A percentile compares a stretch with the other conserved stretches of the same genome.
These are phyloP conservation scores for Dorcoceras hygrometricum DNA, from an alignment of 257 asterid species.

Conservation along the genomic window DNA sequence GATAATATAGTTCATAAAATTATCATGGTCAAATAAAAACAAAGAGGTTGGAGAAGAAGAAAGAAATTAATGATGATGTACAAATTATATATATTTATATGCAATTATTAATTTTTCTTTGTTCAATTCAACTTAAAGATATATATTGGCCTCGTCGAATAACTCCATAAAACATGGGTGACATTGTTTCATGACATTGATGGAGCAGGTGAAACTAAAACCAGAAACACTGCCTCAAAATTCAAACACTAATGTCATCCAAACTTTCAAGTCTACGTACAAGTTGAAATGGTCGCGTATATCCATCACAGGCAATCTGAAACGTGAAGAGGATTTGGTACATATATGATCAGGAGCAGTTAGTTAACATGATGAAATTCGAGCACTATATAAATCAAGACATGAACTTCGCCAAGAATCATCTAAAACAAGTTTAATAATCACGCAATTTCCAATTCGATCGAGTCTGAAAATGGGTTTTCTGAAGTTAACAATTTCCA, in stretches of 20 bases:
- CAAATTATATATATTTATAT: too few relatives aligned
- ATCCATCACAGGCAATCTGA: slow-evolving; percentile 22
- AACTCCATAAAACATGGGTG: slow-evolving; percentile 24
- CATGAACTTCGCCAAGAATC: slow-evolving; percentile 9
- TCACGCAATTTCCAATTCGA: neutral
- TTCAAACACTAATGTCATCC: slow-evolving; percentile 22
- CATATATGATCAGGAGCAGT: slow-evolving; percentile 40
- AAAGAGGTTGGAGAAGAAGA: too few relatives aligned
- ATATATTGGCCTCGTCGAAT: neutral
- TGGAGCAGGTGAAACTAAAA: slow-evolving; percentile 76
- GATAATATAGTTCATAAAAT: neutral
- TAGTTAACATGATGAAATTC: slow-evolving; percentile 20
- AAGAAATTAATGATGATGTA: too few relatives aligned
- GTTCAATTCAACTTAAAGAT: too few relatives aligned
- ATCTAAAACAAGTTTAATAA: neutral
- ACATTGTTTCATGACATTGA: slow-evolving; percentile 28
- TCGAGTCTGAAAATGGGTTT: slow-evolving; percentile 42
- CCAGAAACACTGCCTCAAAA: slow-evolving; percentile 37
- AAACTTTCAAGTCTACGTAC: neutral
- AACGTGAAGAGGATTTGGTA: slow-evolving; percentile 47
- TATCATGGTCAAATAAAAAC: too few relatives aligned
- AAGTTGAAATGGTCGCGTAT: slow-evolving; percentile 32
- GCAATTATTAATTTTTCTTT: too few relatives aligned
- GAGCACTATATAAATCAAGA: slow-evolving; percentile 28
- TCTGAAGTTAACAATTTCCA: slow-evolving; percentile 15